phyloP scores from a whole-genome alignment of 306 rosid species.

The Medicago arabica region DNA sequence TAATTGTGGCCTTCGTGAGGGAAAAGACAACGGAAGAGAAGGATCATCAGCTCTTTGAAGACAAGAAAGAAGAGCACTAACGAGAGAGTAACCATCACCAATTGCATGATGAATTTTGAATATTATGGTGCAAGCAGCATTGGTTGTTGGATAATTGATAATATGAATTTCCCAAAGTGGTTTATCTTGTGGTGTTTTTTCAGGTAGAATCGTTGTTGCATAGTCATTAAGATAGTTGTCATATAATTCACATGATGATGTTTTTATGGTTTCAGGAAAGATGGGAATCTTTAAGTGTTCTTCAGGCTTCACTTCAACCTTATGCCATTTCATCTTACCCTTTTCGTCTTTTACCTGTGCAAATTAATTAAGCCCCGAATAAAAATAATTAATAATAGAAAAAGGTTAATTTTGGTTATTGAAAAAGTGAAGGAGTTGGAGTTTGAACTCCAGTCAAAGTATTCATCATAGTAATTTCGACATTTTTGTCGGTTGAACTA shows the following conservation, averaged over 20 bases:
- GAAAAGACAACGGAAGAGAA: constrained; percentile 64
- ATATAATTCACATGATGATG: constrained; percentile 43
- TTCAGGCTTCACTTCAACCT: constrained; percentile 53
- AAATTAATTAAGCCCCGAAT: background rate
- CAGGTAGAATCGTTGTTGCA: constrained; percentile 34
- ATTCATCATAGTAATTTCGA: no score
- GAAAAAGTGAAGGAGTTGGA: no score
- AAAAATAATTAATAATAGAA: no score
- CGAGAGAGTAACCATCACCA: constrained; percentile 69
- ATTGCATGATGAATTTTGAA: constrained; percentile 66
- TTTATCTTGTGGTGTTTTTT: constrained; percentile 42
- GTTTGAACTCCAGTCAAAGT: no score
- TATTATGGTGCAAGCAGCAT: constrained; percentile 45
- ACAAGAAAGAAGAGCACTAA: constrained; percentile 68
- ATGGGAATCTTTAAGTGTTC: constrained; percentile 56
- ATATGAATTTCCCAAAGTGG: constrained; percentile 68
- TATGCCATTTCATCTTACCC: constrained; percentile 55
- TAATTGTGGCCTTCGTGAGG: constrained; percentile 33
- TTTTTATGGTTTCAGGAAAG: constrained; percentile 39
- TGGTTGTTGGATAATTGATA: constrained; percentile 60
- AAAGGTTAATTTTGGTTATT: no score
- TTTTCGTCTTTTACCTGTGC: constrained; percentile 42
- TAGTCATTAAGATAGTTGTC: constrained; percentile 52
- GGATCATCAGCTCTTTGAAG: constrained; percentile 58
- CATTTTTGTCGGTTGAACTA: no score